Conservation (phyloP, 1,284 basidiomycete species). For the Bjerkandera adusta region DNA sequence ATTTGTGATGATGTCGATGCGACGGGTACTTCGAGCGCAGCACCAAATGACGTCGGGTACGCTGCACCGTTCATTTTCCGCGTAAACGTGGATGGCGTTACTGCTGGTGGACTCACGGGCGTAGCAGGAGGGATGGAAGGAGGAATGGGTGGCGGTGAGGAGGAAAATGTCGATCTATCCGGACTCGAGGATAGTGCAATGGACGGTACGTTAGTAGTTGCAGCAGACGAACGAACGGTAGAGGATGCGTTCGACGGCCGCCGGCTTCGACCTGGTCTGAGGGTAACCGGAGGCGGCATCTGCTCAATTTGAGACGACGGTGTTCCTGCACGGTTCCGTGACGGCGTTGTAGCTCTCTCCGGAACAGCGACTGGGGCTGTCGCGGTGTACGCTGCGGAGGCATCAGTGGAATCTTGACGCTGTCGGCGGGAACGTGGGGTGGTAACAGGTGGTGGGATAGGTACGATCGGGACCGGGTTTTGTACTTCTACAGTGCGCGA, state of each 20-base stretch:
- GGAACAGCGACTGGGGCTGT: slow-evolving; percentile 10
- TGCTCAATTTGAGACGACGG: slow-evolving; percentile 24
- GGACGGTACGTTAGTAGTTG: slow-evolving; percentile 25
- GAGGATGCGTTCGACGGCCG: slow-evolving; percentile 36
- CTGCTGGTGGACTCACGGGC: no score
- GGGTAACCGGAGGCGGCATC: slow-evolving; percentile 28
- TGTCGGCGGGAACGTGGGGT: no score
- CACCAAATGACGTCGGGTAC: slow-evolving; percentile 14
- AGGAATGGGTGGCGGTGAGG: slow-evolving; percentile 15
- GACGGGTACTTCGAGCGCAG: slow-evolving; percentile 27
- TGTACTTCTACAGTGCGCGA: slow-evolving; percentile 19
- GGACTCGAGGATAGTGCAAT: slow-evolving; percentile 23
- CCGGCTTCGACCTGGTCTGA: slow-evolving; percentile 35
- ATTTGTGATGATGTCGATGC: slow-evolving; percentile 22
- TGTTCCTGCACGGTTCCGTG: slow-evolving; percentile 22
- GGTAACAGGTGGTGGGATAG: slow-evolving; percentile 20
- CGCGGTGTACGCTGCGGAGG: slow-evolving; percentile 16
- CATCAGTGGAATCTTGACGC: slow-evolving; percentile 25
- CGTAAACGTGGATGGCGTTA: not conserved
- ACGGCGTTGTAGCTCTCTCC: slow-evolving; percentile 14
- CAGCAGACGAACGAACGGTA: slow-evolving; percentile 22
- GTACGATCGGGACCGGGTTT: slow-evolving; percentile 16
- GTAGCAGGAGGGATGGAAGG: slow-evolving; percentile 9
- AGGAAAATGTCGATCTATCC: slow-evolving; percentile 14
- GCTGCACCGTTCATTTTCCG: slow-evolving; percentile 20